These are phyloP conservation scores for Phytophthora cajani DNA, from an alignment of 352 stramenopile species.

Conservation along the genomic window DNA sequence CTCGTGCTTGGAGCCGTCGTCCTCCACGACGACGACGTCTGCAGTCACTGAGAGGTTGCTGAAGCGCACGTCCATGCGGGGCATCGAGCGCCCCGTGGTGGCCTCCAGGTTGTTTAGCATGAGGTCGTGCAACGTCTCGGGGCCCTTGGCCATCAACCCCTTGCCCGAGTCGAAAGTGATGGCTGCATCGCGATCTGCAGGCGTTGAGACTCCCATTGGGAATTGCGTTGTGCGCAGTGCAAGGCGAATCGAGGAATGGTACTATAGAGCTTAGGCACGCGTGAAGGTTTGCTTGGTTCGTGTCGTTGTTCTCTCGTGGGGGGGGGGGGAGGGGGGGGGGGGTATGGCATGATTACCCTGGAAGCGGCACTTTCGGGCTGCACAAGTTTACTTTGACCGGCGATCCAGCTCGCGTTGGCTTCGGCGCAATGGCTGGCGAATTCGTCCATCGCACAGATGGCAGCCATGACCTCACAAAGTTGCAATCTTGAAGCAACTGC, in stretches of 20 bases:
- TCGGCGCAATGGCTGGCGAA: not conserved
- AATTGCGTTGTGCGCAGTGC: not conserved
- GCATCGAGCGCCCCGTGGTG: constrained; percentile 34
- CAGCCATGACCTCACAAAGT: not conserved
- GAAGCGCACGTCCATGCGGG: constrained; percentile 58
- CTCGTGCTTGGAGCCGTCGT: constrained; percentile 30
- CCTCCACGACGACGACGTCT: constrained; percentile 36
- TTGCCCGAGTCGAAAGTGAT: constrained; percentile 28
- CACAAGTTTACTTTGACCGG: not conserved
- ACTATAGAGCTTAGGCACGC: too few species aligned
- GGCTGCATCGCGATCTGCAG: constrained; percentile 7
- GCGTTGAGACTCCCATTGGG: constrained; percentile 20
- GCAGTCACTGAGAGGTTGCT: constrained; percentile 45
- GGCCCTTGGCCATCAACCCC: constrained; percentile 39
- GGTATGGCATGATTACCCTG: not conserved
- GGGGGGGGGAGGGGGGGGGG: not conserved
- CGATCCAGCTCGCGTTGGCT: not conserved
- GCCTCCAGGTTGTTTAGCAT: constrained; percentile 34
- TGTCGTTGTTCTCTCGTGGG: not conserved
- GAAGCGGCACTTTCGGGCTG: not conserved
- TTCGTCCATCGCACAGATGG: not conserved
- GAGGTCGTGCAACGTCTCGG: constrained; percentile 39
- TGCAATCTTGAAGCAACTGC: constrained; percentile 10
- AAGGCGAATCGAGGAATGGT: constrained; percentile 29
- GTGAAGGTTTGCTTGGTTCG: too few species aligned